phyloP scores from a whole-genome alignment of 495 filamentous ascomycete species.

The Aspergillus nanangensis region DNA sequence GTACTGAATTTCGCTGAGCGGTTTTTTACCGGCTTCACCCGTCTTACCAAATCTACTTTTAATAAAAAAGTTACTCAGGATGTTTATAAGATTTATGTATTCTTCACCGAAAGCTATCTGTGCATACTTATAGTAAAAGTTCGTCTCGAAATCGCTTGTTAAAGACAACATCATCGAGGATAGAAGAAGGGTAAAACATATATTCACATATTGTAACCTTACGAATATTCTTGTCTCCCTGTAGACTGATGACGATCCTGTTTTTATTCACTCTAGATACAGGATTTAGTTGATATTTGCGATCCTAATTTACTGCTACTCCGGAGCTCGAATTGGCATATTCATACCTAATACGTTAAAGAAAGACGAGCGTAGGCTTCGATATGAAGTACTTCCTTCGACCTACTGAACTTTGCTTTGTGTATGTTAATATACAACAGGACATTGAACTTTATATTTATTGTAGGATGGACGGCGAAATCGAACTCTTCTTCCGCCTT shows the following conservation, averaged over 20 bases:
- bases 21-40: constrained; percentile 12
- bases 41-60: constrained; percentile 5
- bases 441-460: constrained; percentile 9
- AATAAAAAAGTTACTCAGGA: constrained; percentile 4
- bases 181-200: constrained; percentile 5
- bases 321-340: constrained; percentile 5
- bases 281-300: constrained; percentile 5
- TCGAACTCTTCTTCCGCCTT: constrained; percentile 8
- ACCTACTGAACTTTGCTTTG: not conserved
- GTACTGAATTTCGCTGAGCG: constrained; percentile 12
- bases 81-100: constrained; percentile 2
- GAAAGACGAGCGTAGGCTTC: constrained; percentile 6
- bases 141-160: constrained; percentile 2
- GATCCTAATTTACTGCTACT: constrained; percentile 5
- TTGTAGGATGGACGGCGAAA: constrained; percentile 4
- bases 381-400: constrained; percentile 8
- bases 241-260: constrained; percentile 7
- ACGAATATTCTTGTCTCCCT: constrained; percentile 10
- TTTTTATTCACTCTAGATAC: constrained; percentile 5
- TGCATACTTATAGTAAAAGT: constrained; percentile 2
- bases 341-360: constrained; percentile 7
- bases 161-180: constrained; percentile 6
- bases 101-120: not conserved
- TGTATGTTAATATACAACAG: constrained; percentile 3
- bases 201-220: constrained; percentile 6